Percentiles rank a stretch among this genome's conserved stretches.
Conservation (phyloP, 2,329 filamentous ascomycete species). For the Lachnellula arida region DNA sequence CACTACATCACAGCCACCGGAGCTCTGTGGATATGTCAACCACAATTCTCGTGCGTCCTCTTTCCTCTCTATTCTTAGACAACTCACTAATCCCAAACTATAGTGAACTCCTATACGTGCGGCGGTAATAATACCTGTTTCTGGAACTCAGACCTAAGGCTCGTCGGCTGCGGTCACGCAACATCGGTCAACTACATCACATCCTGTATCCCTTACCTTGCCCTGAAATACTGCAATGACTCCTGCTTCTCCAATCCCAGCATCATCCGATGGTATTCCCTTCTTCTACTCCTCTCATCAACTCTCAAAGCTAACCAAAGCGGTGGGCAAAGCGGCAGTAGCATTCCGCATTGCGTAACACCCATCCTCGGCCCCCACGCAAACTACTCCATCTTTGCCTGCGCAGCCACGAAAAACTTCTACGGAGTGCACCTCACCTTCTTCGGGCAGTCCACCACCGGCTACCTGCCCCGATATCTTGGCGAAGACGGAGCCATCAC, state of each 20-base stretch:
- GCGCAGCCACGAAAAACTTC: conserved; percentile 2
- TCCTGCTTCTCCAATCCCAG: conserved; percentile 12
- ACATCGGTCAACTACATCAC: conserved; percentile 14
- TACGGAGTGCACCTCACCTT: conserved; percentile 2
- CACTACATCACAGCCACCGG: background rate
- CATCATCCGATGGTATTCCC: conserved; percentile 10
- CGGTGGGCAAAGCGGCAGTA: conserved; percentile 1
- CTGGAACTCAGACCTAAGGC: conserved; percentile 12
- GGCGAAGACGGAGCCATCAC: conserved; percentile 11
- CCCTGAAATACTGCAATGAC: conserved; percentile 6
- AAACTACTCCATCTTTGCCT: conserved; percentile 12
- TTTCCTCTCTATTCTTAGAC: background rate
- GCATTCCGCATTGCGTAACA: conserved; percentile 11
- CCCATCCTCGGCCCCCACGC: conserved; percentile 5
- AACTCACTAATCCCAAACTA: background rate
- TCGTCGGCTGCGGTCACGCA: conserved; percentile 13
- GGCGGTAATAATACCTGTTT: conserved; percentile 12
- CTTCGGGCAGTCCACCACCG: conserved; percentile 7
- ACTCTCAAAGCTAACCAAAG: background rate
- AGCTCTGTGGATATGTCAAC: conserved; percentile 9
- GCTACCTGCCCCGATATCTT: conserved; percentile 10
- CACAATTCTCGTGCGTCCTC: conserved; percentile 2
- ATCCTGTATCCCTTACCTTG: conserved; percentile 13
- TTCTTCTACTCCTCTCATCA: background rate
- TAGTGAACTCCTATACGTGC: conserved; percentile 15